Evolutionary conservation across 2,329 filamentous ascomycete genomes (phyloP), one percentile per base, ranked within the genome.

Genomic region (Rhynchosporium agropyri): DNA sequence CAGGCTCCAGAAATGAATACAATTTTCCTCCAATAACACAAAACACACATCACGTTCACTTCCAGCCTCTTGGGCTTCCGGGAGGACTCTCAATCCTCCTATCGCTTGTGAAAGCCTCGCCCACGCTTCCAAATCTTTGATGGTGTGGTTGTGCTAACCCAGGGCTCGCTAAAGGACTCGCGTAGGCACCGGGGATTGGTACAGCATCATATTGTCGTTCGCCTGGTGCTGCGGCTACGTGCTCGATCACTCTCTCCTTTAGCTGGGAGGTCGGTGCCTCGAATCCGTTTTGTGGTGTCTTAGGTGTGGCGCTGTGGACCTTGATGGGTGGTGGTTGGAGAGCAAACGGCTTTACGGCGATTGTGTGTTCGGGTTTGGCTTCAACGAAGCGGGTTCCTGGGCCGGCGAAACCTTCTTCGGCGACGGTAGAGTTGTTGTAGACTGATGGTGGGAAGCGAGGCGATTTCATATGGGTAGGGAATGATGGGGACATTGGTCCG

Each of bases 101-200:
- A 59, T 73, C 72, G 43, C 67, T 70, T 3, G 72, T 74, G 42
- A 74, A 67, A 3, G 73, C 73, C 62, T 71, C 67, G 15, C 72
- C 71, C 15, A 71, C 63, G 63, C 64, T 70, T 26, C 65, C 70
- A 51, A 71, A 69, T 26, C 69, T 55, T 7, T 58, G 54, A 28
- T 67, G 65, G 80, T 79, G 48, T 69, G 74, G 8, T 79, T 77
- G 38, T 78, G 79, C 40, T 20, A 61, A 29, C 3, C 65, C 57
- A 4, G 83, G 82, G 71, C 79, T 83, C 76, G 79, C 82, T 61
- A 85, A 70, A 5, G 80, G 80, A 63, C 80, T 80, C 6, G 83
- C 80, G 74, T 97, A 97, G 0, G 92, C 90, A 5, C 90, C 90
- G 0, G 94, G 94, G 64, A 97, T 97, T 0, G 93, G 91, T 38